Base-by-base conservation (phyloP, 805 yeast genomes). In the Candida vaughaniae region DNA sequence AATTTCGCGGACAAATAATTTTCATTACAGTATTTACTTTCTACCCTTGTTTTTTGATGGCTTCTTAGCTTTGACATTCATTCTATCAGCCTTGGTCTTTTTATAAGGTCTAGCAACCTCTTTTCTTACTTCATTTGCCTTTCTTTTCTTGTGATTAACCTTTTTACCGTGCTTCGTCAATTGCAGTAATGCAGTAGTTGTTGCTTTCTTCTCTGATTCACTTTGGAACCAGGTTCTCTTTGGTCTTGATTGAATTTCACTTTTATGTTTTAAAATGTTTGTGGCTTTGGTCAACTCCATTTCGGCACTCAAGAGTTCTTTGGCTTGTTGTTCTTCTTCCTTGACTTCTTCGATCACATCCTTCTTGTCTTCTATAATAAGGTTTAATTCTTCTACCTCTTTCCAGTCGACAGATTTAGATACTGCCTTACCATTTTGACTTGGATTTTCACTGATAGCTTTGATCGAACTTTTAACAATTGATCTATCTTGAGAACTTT, bases 181-280 rank as follows among this genome's bases (percentile, higher is more conserved):
- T 31, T 64, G 67, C 22, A 56, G 61, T 59, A 63, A 52, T 6
- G 57, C 71, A 35, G 48, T 56, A 12, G 59, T 48, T 6, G 28
- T 8, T 7, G 19, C 12, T 62, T 69, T 65, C 62, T 78, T 77
- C 23, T 77, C 81, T 33, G 60, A 62, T 42, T 75, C 80, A 22
- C 71, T 53, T 63, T 87, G 91, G 61, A 93, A 91, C 99, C 99
- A 93, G 0, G 99, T 93, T 66, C 99, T 80, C 62, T 78, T 88
- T 22, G 99, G 98, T 54, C 97, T 77, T 1, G 96, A 69, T 47
- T 78, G 75, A 54, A 93, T 93, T 62, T 93, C 98, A 36, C 76
- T 77, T 48, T 79, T 78, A 52, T 85, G 89, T 55, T 77, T 83
- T 45, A 93, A 64, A 58, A 93, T 51, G 60, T 93, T 93, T 52